Conservation (phyloP, 2,329 filamentous ascomycete species). For the Fusarium hainanense region DNA sequence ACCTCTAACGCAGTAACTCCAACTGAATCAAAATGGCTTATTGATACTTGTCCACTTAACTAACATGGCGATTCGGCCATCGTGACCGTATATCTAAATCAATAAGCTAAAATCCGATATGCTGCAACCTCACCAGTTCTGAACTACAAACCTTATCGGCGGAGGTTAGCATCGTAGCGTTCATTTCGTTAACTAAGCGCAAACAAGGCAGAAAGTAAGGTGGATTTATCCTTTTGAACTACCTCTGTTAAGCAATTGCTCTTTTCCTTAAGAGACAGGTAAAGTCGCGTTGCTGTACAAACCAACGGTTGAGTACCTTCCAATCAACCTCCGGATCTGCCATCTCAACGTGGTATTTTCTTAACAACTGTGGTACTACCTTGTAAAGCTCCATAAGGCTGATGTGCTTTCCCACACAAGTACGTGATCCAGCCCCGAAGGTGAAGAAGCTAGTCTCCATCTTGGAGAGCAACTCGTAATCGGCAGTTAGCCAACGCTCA, state of each 20-base stretch:
- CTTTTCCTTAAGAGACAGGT: not conserved
- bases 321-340: not conserved
- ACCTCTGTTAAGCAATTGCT: rapidly evolving
- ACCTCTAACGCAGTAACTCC: no score
- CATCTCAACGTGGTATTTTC: not conserved
- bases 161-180: no score
- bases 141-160: no score
- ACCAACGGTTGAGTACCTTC: not conserved
- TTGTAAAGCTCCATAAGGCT: not conserved
- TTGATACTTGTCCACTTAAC: no score
- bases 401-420: not conserved
- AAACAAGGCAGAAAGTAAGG: no score
- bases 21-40: no score
- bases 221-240: no score
- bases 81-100: no score
- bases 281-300: not conserved
- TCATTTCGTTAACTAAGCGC: no score
- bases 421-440: not conserved
- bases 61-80: no score
- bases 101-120: no score
- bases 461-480: not conserved
- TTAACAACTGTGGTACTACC: not conserved
- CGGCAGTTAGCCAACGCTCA: not conserved
- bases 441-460: constrained; percentile 1
- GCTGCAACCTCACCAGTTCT: no score